Evolutionary conservation across 208 protist genomes (phyloP), one percentile per base, ranked within the genome.

Genomic region (Leishmania guyanensis): DNA sequence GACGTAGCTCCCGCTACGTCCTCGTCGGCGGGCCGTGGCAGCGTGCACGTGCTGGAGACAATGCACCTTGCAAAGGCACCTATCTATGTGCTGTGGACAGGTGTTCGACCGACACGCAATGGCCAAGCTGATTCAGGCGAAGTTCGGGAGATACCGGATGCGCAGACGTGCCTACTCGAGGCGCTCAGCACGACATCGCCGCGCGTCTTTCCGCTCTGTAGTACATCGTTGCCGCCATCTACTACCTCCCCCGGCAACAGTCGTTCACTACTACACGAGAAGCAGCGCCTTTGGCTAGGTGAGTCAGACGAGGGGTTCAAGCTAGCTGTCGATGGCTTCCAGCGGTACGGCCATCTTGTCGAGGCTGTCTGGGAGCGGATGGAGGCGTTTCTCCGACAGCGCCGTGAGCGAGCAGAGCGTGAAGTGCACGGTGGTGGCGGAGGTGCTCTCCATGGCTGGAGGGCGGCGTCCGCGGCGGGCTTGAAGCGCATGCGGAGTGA

Each of bases 11-110:
- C 33, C 0, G 22, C 14, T 48, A 17, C 58, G 12, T 60, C 69
- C 29, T 17, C 56, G 43, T 51, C 74, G 50, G 58, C 56, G 54
- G 72, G 68, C 33, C 75, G 70, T 36, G 76, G 77, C 46, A 58
- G 72, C 46, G 78, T 90, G 51, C 71, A 81, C 26, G 76, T 95
- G 17, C 43, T 92, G 53, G 88, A 92, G 68, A 96, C 93, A 58
- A 95, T 96, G 86, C 91, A 96, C 76, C 64, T 90, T 20, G 80
- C 82, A 4, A 96, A 96, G 83, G 76, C 88, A 0, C 93, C 93
- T 0, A 85, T 96, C 3, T 96, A 96, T 72, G 36, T 96, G 39
- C 82, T 96, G 46, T 86, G 80, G 82, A 77, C 78, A 0, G 33
- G 74, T 6, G 76, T 70, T 51, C 46, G 43, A 20, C 51, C 22